Base-by-base conservation (phyloP, 1,139 yeast species). In the Meyerozyma sp. region DNA sequence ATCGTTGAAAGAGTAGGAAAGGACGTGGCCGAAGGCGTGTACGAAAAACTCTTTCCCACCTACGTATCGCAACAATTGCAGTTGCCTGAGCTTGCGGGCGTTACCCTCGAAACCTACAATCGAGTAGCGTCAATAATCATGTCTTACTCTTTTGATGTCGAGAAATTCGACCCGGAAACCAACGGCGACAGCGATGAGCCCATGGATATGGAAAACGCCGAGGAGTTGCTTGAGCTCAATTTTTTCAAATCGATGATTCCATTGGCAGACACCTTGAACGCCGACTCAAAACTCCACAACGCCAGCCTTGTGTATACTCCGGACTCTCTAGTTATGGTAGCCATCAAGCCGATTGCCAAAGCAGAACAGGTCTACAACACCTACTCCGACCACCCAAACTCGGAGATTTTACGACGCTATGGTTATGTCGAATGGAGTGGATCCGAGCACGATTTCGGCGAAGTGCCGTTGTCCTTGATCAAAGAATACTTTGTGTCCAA, bases 351-450 rank as follows among this genome's bases (percentile, higher is more conserved):
- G 4, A 91, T 93, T 35, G 46, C 63, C 8, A 65, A 66, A 37
- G 91, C 87, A 1, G 82, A 80, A 21, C 98, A 93, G 57, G 70
- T 93, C 3, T 91, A 78, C 65, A 91, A 91, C 62, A 85, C 91
- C 0, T 93, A 93, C 60, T 95, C 96, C 2, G 94, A 89, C 42
- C 83, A 87, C 51, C 95, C 98, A 23, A 91, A 91, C 59, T 72
- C 93, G 28, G 98, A 93, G 56, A 73, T 93, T 32, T 70, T 93
- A 46, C 78, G 98, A 54, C 75, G 96, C 44, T 93, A 91, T 53
- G 98, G 98, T 0, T 93, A 88, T 56, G 94, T 88, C 20, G 97
- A 93, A 62, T 62, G 70, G 46, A 73, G 73, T 10, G 91, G 91
- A 0, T 87, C 96, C 1, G 78, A 76, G 42, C 80, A 70, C 58